Base-by-base conservation (phyloP, 768 basidiomycete species). In the Russula dissimulans region DNA sequence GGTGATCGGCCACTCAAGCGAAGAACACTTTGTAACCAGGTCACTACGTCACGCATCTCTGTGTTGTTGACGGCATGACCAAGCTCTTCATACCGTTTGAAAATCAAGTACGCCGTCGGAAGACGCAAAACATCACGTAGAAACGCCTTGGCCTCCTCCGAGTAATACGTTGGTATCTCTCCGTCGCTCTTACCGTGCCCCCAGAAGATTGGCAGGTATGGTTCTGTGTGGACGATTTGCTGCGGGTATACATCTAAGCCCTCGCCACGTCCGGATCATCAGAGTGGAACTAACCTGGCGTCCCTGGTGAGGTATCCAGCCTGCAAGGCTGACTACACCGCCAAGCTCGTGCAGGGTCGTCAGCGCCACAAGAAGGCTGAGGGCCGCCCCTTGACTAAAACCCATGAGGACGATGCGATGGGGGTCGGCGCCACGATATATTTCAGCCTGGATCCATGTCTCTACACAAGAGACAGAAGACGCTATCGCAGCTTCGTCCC, bases 311-410 rank as follows among this genome's bases (percentile, higher is more conserved):
- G 77, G 77, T 11, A 79, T 73, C 78, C 77, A 79, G 3, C 78
- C 77, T 11, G 77, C 76, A 3, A 79, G 64, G 61, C 75, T 73
- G 5, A 71, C 73, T n/a, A 77, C 73, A 41, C 78, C 78, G 22
- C 74, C 76, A 8, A 79, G 70, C 15, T 75, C 74, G 49, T 77
- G 75, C 8, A 76, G 67, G 3, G 73, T 72, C 7, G 75, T 76
- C 12, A 78, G 67, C 0, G 74, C 72, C 0, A 73, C 71, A 65
- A 78, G 69, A 59, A 78, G 65, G 57, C 68, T 67, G 34, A 77
- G 69, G 7, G 75, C 73, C 0, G 75, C 76, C 9, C 78, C 77
- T 62, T 79, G 78, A 31, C 75, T 75, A 60, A 78, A 78, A 29
- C 77, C 77, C 17, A 72, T 70, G 1, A 79, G 67, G n/a, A 77